These are phyloP conservation scores for Alternaria arbusti DNA, from an alignment of 2,329 filamentous ascomycete species.

Conservation along the genomic window DNA sequence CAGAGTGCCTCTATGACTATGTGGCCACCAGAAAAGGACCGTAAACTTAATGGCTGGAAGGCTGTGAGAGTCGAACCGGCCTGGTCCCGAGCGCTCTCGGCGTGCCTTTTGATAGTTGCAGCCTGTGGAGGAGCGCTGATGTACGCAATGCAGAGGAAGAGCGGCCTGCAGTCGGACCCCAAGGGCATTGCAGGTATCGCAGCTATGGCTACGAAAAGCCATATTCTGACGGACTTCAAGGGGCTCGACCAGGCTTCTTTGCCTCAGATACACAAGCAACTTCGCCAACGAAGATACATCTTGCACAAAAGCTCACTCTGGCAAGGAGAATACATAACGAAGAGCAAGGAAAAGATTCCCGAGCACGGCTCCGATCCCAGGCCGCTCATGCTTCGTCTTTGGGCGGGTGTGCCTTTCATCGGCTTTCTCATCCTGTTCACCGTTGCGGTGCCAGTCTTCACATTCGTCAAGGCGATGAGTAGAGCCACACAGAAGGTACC, in stretches of 20 bases:
- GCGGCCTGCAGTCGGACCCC: constrained; percentile 71
- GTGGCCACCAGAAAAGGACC: constrained; percentile 57
- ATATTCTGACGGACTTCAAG: constrained; percentile 76
- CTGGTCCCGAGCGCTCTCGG: constrained; percentile 68
- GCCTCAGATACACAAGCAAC: constrained; percentile 69
- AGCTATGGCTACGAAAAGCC: constrained; percentile 75
- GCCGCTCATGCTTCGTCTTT: constrained; percentile 70
- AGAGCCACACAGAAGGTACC: constrained; percentile 66
- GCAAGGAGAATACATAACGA: constrained; percentile 62
- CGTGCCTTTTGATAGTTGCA: constrained; percentile 64
- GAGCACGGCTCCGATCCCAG: constrained; percentile 61
- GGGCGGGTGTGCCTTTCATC: constrained; percentile 67
- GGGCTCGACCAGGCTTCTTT: constrained; percentile 72
- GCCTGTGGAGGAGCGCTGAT: constrained; percentile 64
- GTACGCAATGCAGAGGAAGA: constrained; percentile 67
- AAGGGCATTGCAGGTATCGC: constrained; percentile 76
- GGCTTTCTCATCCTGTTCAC: constrained; percentile 63
- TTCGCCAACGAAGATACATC: constrained; percentile 72
- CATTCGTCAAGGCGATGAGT: constrained; percentile 63
- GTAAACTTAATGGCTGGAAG: constrained; percentile 58
- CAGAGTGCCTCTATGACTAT: constrained; percentile 68
- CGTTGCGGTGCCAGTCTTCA: constrained; percentile 64
- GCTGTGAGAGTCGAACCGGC: constrained; percentile 61
- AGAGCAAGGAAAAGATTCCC: constrained; percentile 58
- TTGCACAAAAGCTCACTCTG: constrained; percentile 74